These are phyloP conservation scores for Nicotiana undulata DNA, from an alignment of 257 asterid species.

Conservation along the genomic window DNA sequence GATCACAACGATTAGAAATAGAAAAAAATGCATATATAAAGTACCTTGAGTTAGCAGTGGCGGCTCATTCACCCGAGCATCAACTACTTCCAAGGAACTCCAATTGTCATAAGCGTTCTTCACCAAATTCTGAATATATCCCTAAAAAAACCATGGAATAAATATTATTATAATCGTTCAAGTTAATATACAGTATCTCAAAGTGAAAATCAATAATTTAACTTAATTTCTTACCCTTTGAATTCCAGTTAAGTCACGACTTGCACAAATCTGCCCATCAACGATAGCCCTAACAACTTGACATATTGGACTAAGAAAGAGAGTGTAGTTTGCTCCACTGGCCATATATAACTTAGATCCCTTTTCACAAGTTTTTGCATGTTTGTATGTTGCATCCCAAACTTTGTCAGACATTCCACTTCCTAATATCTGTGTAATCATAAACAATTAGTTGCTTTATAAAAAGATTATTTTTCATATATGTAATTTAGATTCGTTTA, in stretches of 20 bases:
- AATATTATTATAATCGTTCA: not conserved
- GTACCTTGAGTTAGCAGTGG: slow-evolving; percentile 40
- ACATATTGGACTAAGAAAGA: slow-evolving; percentile 46
- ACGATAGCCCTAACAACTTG: slow-evolving; percentile 35
- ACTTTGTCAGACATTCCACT: slow-evolving; percentile 63
- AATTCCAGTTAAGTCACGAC: slow-evolving; percentile 14
- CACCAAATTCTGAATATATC: slow-evolving; percentile 30
- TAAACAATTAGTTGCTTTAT: not conserved
- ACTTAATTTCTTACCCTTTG: slow-evolving; percentile 17
- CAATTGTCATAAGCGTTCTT: slow-evolving; percentile 49
- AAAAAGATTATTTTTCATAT: not conserved
- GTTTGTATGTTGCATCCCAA: slow-evolving; percentile 52
- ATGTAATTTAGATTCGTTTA: not conserved
- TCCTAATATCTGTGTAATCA: slow-evolving; percentile 41
- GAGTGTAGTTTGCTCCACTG: slow-evolving; percentile 19
- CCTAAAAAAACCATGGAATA: slow-evolving; percentile 13
- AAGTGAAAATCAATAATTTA: not conserved
- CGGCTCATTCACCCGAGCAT: slow-evolving; percentile 21
- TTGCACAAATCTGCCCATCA: slow-evolving; percentile 22
- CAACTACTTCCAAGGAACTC: slow-evolving; percentile 45
- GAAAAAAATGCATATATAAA: not conserved
- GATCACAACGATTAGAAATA: no score
- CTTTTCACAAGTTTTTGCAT: slow-evolving; percentile 57
- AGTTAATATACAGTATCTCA: not conserved
- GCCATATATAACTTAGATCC: slow-evolving; percentile 40